Percentiles rank a stretch among this genome's conserved stretches.
Evolutionary conservation across 2,329 filamentous ascomycete genomes (phyloP).

Genomic region (Fusarium sambucinum): DNA sequence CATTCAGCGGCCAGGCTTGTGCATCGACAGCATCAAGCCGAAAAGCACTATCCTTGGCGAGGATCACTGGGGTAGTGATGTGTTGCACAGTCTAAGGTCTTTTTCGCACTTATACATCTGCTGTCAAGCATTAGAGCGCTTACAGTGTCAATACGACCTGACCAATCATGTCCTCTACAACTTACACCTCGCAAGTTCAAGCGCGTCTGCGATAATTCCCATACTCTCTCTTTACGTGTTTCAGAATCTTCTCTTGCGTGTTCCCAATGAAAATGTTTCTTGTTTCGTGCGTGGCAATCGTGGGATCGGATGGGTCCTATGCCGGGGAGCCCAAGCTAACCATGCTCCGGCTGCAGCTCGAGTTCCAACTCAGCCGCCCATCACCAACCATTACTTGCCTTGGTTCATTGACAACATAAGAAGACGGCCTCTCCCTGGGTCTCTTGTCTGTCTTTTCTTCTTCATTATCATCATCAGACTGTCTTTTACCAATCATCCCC

Average conservation of each 20-base stretch:
- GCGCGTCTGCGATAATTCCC: slow-evolving; percentile 35
- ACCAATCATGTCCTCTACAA: slow-evolving; percentile 34
- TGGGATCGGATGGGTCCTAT: slow-evolving; percentile 40
- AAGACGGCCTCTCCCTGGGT: slow-evolving; percentile 49
- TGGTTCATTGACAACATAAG: slow-evolving; percentile 42
- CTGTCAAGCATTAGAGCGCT: background rate
- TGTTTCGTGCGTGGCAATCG: slow-evolving; percentile 37
- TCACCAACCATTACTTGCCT: slow-evolving; percentile 41
- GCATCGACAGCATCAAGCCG: slow-evolving; percentile 48
- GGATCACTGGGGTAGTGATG: slow-evolving; percentile 27
- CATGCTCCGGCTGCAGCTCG: background rate
- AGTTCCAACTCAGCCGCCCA: slow-evolving; percentile 24
- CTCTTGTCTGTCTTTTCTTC: slow-evolving; percentile 26
- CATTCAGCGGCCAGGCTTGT: slow-evolving; percentile 50
- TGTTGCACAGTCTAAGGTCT: slow-evolving; percentile 28
- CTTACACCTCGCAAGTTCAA: slow-evolving; percentile 34
- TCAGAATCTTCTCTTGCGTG: slow-evolving; percentile 42
- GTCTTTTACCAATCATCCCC: slow-evolving; percentile 46
- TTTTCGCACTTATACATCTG: slow-evolving; percentile 18
- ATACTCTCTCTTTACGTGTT: slow-evolving; percentile 21
- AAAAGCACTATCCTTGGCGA: slow-evolving; percentile 43
- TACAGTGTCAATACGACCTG: slow-evolving; percentile 32
- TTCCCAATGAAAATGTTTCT: slow-evolving; percentile 42
- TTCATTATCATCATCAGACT: slow-evolving; percentile 44
- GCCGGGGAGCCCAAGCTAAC: slow-evolving; percentile 29